These are phyloP conservation scores for Sisymbrium irio DNA, from an alignment of 345 rosid genomes.

Conservation along the genomic window DNA sequence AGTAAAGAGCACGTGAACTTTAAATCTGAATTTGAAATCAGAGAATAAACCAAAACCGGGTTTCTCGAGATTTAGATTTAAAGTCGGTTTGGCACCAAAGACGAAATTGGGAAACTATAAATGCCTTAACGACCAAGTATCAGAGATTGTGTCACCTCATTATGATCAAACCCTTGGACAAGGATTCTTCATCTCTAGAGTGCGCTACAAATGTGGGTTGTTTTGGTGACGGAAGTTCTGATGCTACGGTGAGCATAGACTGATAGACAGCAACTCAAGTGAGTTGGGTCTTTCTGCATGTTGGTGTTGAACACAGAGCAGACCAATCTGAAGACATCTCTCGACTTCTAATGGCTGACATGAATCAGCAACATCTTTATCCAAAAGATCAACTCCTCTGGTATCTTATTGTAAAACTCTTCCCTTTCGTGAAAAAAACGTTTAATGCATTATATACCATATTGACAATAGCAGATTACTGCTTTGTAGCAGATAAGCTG, in stretches of 20 bases:
- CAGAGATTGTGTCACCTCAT: not conserved
- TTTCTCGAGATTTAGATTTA: too few relatives aligned
- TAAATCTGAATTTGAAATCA: too few relatives aligned
- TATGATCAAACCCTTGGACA: not conserved
- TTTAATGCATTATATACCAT: too few relatives aligned
- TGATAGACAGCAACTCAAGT: conserved; percentile 8
- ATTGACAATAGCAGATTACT: too few relatives aligned
- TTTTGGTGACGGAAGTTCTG: conserved; percentile 19
- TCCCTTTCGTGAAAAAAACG: too few relatives aligned
- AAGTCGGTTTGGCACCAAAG: too few relatives aligned
- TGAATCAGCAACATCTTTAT: conserved; percentile 1
- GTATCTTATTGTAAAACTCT: too few relatives aligned
- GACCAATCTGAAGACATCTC: conserved; percentile 23
- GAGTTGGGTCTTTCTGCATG: conserved; percentile 19
- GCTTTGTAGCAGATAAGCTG: too few relatives aligned
- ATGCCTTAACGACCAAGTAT: too few relatives aligned
- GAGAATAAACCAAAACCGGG: too few relatives aligned
- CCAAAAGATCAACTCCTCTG: conserved; percentile 17
- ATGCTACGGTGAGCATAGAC: conserved; percentile 22
- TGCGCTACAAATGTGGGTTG: conserved; percentile 12
- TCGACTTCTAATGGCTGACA: not conserved
- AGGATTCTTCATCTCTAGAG: not conserved
- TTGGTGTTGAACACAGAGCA: conserved; percentile 27
- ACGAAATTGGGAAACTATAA: too few relatives aligned
- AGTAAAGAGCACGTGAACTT: too few relatives aligned